A percentile compares a stretch with the other conserved stretches of the same genome.
phyloP scores from a whole-genome alignment of 371 early-diverging fungal genomes.

The Rhizopus sp. region DNA sequence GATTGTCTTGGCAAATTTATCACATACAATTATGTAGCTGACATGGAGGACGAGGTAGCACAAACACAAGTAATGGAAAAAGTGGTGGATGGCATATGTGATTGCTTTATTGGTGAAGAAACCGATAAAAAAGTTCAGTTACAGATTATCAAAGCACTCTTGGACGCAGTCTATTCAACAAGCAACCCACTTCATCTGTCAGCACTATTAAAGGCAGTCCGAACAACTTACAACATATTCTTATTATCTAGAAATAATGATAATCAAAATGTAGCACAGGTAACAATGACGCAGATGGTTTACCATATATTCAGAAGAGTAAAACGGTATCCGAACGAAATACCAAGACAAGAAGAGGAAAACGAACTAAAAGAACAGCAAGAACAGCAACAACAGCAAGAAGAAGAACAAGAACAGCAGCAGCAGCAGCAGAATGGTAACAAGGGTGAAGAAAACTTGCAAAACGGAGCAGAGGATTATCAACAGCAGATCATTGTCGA shows the following conservation, averaged over 20 bases:
- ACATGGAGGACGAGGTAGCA: slow-evolving; percentile 47
- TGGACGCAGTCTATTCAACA: slow-evolving; percentile 78
- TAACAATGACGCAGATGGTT: slow-evolving; percentile 89
- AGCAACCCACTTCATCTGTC: slow-evolving; percentile 74
- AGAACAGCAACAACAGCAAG: background rate
- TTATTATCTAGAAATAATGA: slow-evolving; percentile 68
- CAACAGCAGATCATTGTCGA: slow-evolving; percentile 54
- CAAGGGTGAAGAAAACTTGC: background rate
- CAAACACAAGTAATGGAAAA: slow-evolving; percentile 54
- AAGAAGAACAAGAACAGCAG: background rate
- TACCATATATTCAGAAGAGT: slow-evolving; percentile 77
- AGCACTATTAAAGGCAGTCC: slow-evolving; percentile 77
- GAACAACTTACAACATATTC: slow-evolving; percentile 75
- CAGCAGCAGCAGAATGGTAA: slow-evolving; percentile 4
- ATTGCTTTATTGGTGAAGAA: slow-evolving; percentile 66
- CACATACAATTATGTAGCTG: slow-evolving; percentile 70
- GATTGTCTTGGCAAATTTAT: slow-evolving; percentile 80
- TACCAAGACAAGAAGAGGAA: background rate
- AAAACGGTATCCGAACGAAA: slow-evolving; percentile 29
- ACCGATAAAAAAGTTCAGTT: slow-evolving; percentile 78
- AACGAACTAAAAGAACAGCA: background rate
- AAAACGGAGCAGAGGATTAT: slow-evolving; percentile 12
- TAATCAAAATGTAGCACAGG: slow-evolving; percentile 87
- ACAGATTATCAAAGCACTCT: slow-evolving; percentile 80
- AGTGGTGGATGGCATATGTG: slow-evolving; percentile 60